Conservation (phyloP, 2,329 filamentous ascomycete species). For the Aspergillus jensenii region DNA sequence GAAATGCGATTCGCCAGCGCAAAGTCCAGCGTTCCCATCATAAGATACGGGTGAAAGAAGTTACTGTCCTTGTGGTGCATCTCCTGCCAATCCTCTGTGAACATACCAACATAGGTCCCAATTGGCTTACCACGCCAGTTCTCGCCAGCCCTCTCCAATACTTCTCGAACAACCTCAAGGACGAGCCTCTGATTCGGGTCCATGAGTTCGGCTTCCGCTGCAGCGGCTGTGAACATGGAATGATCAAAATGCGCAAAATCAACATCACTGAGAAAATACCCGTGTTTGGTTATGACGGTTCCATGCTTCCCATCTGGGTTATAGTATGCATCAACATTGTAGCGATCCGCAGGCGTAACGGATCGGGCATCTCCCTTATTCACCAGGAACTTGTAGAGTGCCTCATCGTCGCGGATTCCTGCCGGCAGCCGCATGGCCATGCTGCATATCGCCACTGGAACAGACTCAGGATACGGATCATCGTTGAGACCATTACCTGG, state of each 20-base stretch:
- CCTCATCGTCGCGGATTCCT: constrained; percentile 11
- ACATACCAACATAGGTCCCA: constrained; percentile 26
- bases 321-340: constrained; percentile 24
- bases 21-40: constrained; percentile 9
- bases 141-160: constrained; percentile 30
- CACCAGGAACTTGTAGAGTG: constrained; percentile 23
- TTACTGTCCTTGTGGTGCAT: constrained; percentile 18
- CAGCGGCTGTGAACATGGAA: constrained; percentile 25
- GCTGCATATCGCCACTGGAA: constrained; percentile 11
- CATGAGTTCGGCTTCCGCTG: constrained; percentile 20
- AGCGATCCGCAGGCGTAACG: constrained; percentile 22
- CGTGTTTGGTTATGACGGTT: constrained; percentile 10
- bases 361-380: constrained; percentile 17
- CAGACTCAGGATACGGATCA: not conserved
- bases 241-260: constrained; percentile 25
- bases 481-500: too few species aligned
- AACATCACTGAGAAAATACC: constrained; percentile 29
- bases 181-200: constrained; percentile 36
- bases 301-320: constrained; percentile 15
- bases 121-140: constrained; percentile 29
- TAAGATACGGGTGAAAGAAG: constrained; percentile 8
- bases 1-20: constrained; percentile 11
- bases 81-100: constrained; percentile 23
- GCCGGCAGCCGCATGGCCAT: constrained; percentile 21
- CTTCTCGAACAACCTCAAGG: constrained; percentile 33